Evolutionary conservation across 768 basidiomycete genomes (phyloP), one percentile per base, ranked within the genome.

Genomic region (Imleria badia): DNA sequence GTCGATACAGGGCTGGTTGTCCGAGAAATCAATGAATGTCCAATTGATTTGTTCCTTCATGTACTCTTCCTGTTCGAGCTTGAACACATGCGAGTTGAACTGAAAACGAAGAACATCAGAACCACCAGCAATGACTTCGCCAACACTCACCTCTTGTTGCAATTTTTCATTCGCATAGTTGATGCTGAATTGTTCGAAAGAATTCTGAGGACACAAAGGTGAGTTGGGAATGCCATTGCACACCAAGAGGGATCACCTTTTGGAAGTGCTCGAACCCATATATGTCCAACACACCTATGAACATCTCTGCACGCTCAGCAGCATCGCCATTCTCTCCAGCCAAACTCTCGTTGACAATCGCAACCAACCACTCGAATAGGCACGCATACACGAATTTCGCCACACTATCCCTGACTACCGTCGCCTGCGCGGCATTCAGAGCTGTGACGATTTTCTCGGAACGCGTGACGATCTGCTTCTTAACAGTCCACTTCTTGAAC

Each of bases 31-130:
- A 70, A 99, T 99, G 74, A 98, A 98, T 10, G 91, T 98, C 97
- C 97, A 99, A 70, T 97, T 94, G 69, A 99, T 99, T 72, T 97
- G 81, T 69, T 99, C 97, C 60, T 96, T 92, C 48, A 98, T 85
- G 67, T 99, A 99, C 74, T 99, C 97, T 70, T 98, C 97, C 76
- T 99, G 97, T 69, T 99, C 97, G 39, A 99, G 84, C 78, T 98
- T 95, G 83, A 94, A 94, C 45, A 99, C 97, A 68, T 99, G 97
- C 1, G 96, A 97, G 65, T 98, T 98, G 78, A 99, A 99, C 91
- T 97, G 60, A 8, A 53, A 44, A 40, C 52, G 11, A 36, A 33
- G 33, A 51, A 12, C 4, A 49, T 70, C 43, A 69, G 50, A 62
- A 44, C 6, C 39, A 31, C 13, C 44, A 40, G 44, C 11, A 10